Conservation (phyloP, 2,329 filamentous ascomycete species). For the Pseudocercospora cruenta region DNA sequence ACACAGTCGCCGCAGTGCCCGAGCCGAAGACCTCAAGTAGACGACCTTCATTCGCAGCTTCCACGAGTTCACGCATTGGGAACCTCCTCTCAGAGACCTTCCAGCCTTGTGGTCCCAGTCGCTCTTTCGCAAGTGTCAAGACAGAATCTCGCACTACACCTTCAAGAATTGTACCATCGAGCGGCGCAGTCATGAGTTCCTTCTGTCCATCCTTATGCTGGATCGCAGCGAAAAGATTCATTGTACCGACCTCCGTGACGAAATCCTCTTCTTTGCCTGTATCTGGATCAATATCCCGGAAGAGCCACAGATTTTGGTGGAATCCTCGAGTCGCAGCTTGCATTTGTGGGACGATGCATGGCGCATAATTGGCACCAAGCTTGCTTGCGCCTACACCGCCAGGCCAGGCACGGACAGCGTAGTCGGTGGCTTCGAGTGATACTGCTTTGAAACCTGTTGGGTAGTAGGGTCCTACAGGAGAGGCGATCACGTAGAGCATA, state of each 20-base stretch:
- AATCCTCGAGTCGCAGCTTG: slow-evolving; percentile 88
- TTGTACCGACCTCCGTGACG: slow-evolving; percentile 96
- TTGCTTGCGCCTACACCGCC: slow-evolving; percentile 98
- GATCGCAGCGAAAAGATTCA: slow-evolving; percentile 94
- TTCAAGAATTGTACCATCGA: slow-evolving; percentile 95
- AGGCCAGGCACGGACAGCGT: slow-evolving; percentile 89
- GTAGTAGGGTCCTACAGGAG: slow-evolving; percentile 96
- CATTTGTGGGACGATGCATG: slow-evolving; percentile 94
- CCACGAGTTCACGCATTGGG: slow-evolving; percentile 82
- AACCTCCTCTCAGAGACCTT: slow-evolving; percentile 85
- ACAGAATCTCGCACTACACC: slow-evolving; percentile 94
- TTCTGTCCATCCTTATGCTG: slow-evolving; percentile 87
- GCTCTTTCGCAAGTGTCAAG: slow-evolving; percentile 81
- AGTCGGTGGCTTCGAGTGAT: slow-evolving; percentile 91
- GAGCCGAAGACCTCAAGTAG: slow-evolving; percentile 91
- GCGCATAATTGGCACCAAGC: slow-evolving; percentile 98
- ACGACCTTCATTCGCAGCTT: slow-evolving; percentile 81
- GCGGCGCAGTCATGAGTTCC: slow-evolving; percentile 89
- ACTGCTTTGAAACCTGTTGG: slow-evolving; percentile 98
- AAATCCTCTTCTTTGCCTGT: slow-evolving; percentile 68
- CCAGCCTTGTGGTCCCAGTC: slow-evolving; percentile 84
- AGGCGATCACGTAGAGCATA: slow-evolving; percentile 91
- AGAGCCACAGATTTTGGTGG: slow-evolving; percentile 98
- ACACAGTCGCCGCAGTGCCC: slow-evolving; percentile 92
- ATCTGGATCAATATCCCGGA: slow-evolving; percentile 64